phyloP scores from a whole-genome alignment of 148 eudicot species.

The Pharnaceum exiguum region DNA sequence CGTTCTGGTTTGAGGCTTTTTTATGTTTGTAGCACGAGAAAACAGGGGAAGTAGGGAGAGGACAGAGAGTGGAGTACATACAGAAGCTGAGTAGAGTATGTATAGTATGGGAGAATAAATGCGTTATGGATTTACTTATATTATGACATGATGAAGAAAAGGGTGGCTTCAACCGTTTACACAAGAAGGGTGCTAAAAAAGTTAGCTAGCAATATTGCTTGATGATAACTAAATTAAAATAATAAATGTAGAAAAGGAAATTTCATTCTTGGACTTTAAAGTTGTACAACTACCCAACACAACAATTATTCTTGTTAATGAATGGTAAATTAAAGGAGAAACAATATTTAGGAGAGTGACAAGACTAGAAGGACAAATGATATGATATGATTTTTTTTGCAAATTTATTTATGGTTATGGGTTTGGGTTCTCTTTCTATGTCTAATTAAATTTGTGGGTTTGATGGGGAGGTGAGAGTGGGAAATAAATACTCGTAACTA shows the following conservation, averaged over 20 bases:
- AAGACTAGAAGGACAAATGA: constrained; percentile 8
- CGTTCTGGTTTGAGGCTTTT: not conserved
- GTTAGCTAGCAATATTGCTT: too few species aligned
- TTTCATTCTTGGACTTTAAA: too few species aligned
- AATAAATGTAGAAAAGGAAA: too few species aligned
- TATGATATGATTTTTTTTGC: not conserved
- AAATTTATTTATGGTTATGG: not conserved
- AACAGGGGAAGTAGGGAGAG: constrained; percentile 5
- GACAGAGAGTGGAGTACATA: not conserved
- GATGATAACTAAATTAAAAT: too few species aligned
- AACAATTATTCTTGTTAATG: not conserved
- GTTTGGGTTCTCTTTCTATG: not conserved
- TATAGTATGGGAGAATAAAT: constrained; percentile 10
- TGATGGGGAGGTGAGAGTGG: not conserved
- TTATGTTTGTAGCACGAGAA: constrained; percentile 6
- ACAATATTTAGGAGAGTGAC: not conserved
- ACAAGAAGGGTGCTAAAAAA: too few species aligned
- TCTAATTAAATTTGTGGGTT: constrained; percentile 5
- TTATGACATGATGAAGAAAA: not conserved
- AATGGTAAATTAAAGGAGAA: not conserved
- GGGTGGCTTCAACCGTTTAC: too few species aligned
- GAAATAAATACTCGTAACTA: too few species aligned
- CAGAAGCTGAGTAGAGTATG: too few species aligned
- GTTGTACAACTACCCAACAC: not conserved
- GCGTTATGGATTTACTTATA: not conserved